phyloP scores from a whole-genome alignment of 805 yeast species.

The Saturnispora gosingensis region DNA sequence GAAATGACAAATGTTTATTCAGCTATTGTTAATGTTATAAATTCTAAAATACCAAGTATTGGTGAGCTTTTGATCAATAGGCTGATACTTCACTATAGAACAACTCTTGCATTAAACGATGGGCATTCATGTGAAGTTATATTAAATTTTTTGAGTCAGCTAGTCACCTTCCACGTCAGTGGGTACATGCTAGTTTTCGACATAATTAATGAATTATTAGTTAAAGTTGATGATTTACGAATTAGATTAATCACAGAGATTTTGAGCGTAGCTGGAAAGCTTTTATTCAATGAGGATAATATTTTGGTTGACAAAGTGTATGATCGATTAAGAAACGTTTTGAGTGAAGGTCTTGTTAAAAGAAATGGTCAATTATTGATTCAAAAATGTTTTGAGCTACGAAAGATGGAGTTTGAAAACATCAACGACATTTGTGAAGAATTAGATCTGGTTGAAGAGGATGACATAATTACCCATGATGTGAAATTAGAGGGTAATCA shows the following conservation, averaged over 20 bases:
- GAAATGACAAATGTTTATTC: slow-evolving; percentile 42
- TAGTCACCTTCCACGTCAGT: slow-evolving; percentile 54
- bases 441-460: slow-evolving; percentile 56
- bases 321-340: slow-evolving; percentile 50
- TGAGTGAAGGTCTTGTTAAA: slow-evolving; percentile 44
- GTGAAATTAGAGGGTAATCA: slow-evolving; percentile 45
- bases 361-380: slow-evolving; percentile 37
- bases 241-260: slow-evolving; percentile 46
- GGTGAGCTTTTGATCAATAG: slow-evolving; percentile 51
- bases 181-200: slow-evolving; percentile 48
- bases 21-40: slow-evolving; percentile 47
- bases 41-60: slow-evolving; percentile 58
- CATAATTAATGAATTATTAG: slow-evolving; percentile 38
- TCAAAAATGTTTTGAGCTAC: slow-evolving; percentile 41
- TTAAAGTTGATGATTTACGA: slow-evolving; percentile 40
- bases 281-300: slow-evolving; percentile 32
- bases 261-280: slow-evolving; percentile 43
- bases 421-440: slow-evolving; percentile 34
- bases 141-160: slow-evolving; percentile 45
- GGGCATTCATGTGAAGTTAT: slow-evolving; percentile 35
- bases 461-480: slow-evolving; percentile 49
- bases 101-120: slow-evolving; percentile 40
- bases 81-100: slow-evolving; percentile 48
- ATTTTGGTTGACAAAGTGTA: slow-evolving; percentile 32
- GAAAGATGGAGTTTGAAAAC: slow-evolving; percentile 35